These are phyloP conservation scores for Pseudogymnoascus sp. DNA, from an alignment of 2,329 filamentous ascomycete species.

Conservation along the genomic window DNA sequence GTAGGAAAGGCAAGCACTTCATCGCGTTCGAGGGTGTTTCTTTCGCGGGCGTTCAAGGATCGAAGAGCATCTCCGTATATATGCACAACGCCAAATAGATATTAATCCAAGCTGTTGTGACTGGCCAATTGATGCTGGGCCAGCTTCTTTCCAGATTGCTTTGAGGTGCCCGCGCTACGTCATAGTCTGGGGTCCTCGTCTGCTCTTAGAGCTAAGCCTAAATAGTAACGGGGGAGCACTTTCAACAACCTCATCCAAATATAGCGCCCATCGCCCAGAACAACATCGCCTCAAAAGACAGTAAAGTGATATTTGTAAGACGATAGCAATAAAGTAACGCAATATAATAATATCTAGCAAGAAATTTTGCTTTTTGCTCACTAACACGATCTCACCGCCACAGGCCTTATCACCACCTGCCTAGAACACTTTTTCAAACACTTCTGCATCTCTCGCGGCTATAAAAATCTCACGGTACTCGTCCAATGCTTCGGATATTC, in stretches of 20 bases:
- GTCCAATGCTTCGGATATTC: neutral
- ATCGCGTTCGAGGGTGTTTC: neutral
- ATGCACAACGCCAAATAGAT: neutral
- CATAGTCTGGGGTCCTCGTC: neutral
- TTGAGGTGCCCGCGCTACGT: neutral
- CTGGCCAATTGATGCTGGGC: conserved; percentile 1
- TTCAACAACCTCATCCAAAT: conserved; percentile 25
- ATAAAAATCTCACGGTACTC: neutral
- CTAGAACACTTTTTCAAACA: neutral
- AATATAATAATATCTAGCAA: no score
- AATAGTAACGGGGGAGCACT: neutral
- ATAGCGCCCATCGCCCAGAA: neutral
- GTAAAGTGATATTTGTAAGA: no score
- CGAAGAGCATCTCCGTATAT: neutral
- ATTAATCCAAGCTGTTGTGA: neutral
- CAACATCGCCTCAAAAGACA: neutral
- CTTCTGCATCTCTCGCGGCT: neutral
- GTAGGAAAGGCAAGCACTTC: conserved; percentile 3
- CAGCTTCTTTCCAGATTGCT: neutral
- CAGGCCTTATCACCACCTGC: no score
- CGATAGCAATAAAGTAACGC: no score
- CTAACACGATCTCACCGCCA: no score
- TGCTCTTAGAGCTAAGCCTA: neutral
- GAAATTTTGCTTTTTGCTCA: no score
- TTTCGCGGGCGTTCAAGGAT: neutral